A percentile compares a stretch with the other conserved stretches of the same genome.
phyloP scores from a whole-genome alignment of 352 stramenopile species.

The Phytophthora citricola region DNA sequence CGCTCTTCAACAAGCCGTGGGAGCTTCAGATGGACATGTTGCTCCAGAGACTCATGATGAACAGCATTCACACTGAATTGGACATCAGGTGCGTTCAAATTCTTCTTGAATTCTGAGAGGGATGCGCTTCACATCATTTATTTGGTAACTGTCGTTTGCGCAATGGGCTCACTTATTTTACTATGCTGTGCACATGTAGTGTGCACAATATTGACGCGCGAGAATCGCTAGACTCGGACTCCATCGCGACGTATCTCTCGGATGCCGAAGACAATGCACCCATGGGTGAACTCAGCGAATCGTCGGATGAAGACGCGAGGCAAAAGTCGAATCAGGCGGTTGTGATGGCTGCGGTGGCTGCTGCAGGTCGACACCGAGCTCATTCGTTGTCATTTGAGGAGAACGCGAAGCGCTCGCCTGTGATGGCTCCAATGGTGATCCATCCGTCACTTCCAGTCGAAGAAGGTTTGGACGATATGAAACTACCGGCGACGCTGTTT shows the following conservation, averaged over 20 bases:
- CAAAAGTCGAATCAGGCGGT: constrained; percentile 51
- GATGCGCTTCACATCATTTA: constrained; percentile 2
- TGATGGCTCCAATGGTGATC: constrained; percentile 27
- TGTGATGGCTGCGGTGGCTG: constrained; percentile 48
- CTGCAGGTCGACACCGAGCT: constrained; percentile 48
- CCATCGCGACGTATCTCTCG: constrained; percentile 46
- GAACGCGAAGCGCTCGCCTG: constrained; percentile 20
- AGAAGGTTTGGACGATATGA: constrained; percentile 22
- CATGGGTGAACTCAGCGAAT: constrained; percentile 14
- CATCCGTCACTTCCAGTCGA: constrained; percentile 24
- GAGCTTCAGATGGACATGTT: constrained; percentile 88
- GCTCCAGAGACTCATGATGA: constrained; percentile 86
- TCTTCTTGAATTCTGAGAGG: constrained; percentile 2
- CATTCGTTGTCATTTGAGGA: constrained; percentile 55
- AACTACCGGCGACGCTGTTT: constrained; percentile 44
- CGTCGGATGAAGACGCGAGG: constrained; percentile 36
- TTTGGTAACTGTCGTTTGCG: constrained; percentile 18
- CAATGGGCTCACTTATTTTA: constrained; percentile 22
- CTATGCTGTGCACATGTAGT: constrained; percentile 29
- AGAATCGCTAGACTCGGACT: constrained; percentile 53
- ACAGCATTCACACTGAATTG: constrained; percentile 72
- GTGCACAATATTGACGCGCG: constrained; percentile 81
- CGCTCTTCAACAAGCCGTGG: constrained; percentile 63
- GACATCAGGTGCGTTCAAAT: constrained; percentile 69
- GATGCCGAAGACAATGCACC: constrained; percentile 34